These are phyloP conservation scores for Ophiosphaerella herpotricha DNA, from an alignment of 2,329 filamentous ascomycete genomes.

Conservation along the genomic window DNA sequence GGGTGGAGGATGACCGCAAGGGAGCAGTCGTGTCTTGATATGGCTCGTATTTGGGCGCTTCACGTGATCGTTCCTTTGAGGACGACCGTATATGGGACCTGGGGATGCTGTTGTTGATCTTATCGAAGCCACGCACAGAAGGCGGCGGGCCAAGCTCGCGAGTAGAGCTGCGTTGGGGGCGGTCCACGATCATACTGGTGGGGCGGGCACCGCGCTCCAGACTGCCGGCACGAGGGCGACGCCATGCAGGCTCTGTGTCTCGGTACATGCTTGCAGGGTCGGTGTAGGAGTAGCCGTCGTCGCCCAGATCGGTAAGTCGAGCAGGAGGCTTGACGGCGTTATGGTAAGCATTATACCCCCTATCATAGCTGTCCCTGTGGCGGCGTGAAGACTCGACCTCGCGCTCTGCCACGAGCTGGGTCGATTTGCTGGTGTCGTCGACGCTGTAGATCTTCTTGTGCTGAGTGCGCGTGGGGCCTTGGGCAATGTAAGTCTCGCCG, in stretches of 20 bases:
- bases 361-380: slow-evolving; percentile 28
- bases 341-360: slow-evolving; percentile 35
- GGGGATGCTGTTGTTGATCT: slow-evolving; percentile 55
- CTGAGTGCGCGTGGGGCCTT: slow-evolving; percentile 34
- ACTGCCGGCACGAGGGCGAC: slow-evolving; percentile 51
- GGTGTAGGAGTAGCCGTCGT: slow-evolving; percentile 56
- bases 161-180: slow-evolving; percentile 40
- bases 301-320: slow-evolving; percentile 43
- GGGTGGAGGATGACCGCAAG: slow-evolving; percentile 45
- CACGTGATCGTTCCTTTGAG: slow-evolving; percentile 40
- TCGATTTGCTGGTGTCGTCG: slow-evolving; percentile 48
- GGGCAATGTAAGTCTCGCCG: slow-evolving; percentile 46
- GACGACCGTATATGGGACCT: slow-evolving; percentile 31
- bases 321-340: slow-evolving; percentile 26
- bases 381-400: slow-evolving; percentile 43
- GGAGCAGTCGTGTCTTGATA: slow-evolving; percentile 44
- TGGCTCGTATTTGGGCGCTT: slow-evolving; percentile 40
- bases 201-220: slow-evolving; percentile 53
- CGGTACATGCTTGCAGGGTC: slow-evolving; percentile 56
- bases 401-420: slow-evolving; percentile 44
- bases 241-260: slow-evolving; percentile 56
- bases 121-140: slow-evolving; percentile 72
- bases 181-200: slow-evolving; percentile 50
- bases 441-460: slow-evolving; percentile 57
- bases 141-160: slow-evolving; percentile 62